A percentile compares a stretch with the other conserved stretches of the same genome.
Conservation (phyloP, 306 rosid species). For the Mimosa pudica region DNA sequence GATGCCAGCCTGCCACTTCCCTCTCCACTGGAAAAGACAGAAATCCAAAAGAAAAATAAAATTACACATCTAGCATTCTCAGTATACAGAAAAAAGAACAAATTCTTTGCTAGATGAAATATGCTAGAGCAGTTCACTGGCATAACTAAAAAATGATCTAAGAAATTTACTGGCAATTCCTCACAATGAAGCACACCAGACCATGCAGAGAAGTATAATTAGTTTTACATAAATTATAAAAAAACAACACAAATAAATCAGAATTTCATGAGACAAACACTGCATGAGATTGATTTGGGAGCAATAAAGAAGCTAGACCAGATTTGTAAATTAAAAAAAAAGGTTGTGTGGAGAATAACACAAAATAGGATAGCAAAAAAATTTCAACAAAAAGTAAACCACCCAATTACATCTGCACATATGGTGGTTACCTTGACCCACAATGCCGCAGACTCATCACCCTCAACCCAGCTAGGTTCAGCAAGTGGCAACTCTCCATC, state of each 20-base stretch:
- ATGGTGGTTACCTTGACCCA: slow-evolving; percentile 85
- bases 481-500: slow-evolving; percentile 69
- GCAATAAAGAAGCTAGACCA: slow-evolving; percentile 20
- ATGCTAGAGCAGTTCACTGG: slow-evolving; percentile 16
- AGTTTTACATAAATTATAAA: neutral
- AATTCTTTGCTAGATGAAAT: slow-evolving; percentile 18
- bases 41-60: slow-evolving; percentile 33
- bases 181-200: slow-evolving; percentile 24
- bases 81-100: slow-evolving; percentile 16
- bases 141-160: slow-evolving; percentile 7
- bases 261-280: neutral
- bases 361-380: slow-evolving; percentile 15
- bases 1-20: slow-evolving; percentile 98
- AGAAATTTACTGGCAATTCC: slow-evolving; percentile 21
- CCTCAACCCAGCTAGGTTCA: slow-evolving; percentile 85
- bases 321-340: slow-evolving; percentile 13
- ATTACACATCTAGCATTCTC: slow-evolving; percentile 35
- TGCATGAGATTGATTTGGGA: neutral
- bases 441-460: slow-evolving; percentile 83
- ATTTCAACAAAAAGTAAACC: slow-evolving; percentile 13
- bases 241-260: neutral
- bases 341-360: slow-evolving; percentile 7
- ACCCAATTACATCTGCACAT: slow-evolving; percentile 26
- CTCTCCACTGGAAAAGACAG: slow-evolving; percentile 81
- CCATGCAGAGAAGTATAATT: slow-evolving; percentile 15